phyloP scores from a whole-genome alignment of 108 stramenopile genomes.

The Nitzschia inconspicua region DNA sequence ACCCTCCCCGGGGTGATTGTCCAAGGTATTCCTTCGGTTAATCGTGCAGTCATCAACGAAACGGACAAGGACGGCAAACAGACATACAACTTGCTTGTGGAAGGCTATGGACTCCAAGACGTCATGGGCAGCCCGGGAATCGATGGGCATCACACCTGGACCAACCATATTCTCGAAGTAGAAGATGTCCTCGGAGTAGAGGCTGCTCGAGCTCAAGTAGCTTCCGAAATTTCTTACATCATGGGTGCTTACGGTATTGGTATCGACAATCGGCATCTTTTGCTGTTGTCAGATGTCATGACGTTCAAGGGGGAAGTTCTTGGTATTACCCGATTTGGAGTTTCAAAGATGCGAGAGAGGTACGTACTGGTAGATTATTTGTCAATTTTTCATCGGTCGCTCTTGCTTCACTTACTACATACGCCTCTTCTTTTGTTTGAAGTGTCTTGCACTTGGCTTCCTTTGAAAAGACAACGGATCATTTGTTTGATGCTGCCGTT shows the following conservation, averaged over 20 bases:
- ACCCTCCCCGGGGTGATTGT: constrained; percentile 92
- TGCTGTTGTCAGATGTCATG: constrained; percentile 98
- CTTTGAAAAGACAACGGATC: constrained; percentile 99
- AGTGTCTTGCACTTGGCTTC: constrained; percentile 97
- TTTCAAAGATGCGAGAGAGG: constrained; percentile 99
- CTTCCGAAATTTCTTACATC: constrained; percentile 93
- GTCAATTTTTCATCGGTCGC: too few species aligned
- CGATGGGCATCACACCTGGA: constrained; percentile 84
- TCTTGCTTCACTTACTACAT: too few species aligned
- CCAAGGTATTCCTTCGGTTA: constrained; percentile 91
- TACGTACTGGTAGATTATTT: too few species aligned
- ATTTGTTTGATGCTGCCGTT: constrained; percentile 98
- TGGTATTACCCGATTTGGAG: constrained; percentile 97
- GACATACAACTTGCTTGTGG: constrained; percentile 91
- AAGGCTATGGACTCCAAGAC: constrained; percentile 94
- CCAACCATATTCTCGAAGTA: constrained; percentile 97
- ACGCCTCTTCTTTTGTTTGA: too few species aligned
- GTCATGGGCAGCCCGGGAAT: constrained; percentile 94
- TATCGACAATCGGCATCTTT: constrained; percentile 93
- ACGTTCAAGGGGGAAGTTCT: constrained; percentile 98
- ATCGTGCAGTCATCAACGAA: constrained; percentile 97
- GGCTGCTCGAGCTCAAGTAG: constrained; percentile 92
- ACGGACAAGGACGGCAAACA: constrained; percentile 68
- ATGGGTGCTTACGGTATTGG: constrained; percentile 96
- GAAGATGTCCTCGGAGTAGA: constrained; percentile 93